Conservation (phyloP, 202 grass and related monocot species). For the Hordeum pubiflorum region DNA sequence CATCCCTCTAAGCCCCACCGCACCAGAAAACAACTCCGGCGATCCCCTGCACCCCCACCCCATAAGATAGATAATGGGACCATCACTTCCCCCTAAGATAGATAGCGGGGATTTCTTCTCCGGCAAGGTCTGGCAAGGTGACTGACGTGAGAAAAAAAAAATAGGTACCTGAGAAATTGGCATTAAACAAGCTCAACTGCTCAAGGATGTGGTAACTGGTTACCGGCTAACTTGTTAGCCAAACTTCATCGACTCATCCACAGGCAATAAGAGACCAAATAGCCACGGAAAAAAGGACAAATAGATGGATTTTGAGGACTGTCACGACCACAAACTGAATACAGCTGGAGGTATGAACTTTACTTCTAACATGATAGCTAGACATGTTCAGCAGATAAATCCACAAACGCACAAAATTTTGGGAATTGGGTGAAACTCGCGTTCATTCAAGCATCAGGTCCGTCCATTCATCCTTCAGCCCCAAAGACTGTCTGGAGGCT, state of each 20-base stretch:
- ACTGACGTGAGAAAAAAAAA: too few species aligned
- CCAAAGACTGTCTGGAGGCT: constrained; percentile 35
- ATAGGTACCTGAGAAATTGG: too few species aligned
- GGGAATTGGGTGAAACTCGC: not conserved
- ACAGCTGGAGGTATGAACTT: not conserved
- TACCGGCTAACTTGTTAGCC: not conserved
- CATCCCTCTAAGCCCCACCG: too few species aligned
- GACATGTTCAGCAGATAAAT: not conserved
- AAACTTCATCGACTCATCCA: not conserved
- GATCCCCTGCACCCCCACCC: too few species aligned
- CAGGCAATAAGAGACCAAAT: not conserved
- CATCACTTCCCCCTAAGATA: too few species aligned
- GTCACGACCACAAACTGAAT: not conserved
- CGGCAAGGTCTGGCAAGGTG: too few species aligned
- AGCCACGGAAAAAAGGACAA: not conserved
- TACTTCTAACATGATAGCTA: not conserved
- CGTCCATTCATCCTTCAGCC: constrained; percentile 18
- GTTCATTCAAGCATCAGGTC: not conserved
- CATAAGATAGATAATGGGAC: too few species aligned
- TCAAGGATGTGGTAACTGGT: not conserved
- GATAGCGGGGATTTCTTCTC: too few species aligned
- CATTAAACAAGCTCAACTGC: too few species aligned
- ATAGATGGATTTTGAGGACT: not conserved
- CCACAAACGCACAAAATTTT: not conserved
- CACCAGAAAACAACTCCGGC: too few species aligned